These are phyloP conservation scores for Pinus tabuliformis DNA, from an alignment of 75 land plant genomes.

Conservation along the genomic window DNA sequence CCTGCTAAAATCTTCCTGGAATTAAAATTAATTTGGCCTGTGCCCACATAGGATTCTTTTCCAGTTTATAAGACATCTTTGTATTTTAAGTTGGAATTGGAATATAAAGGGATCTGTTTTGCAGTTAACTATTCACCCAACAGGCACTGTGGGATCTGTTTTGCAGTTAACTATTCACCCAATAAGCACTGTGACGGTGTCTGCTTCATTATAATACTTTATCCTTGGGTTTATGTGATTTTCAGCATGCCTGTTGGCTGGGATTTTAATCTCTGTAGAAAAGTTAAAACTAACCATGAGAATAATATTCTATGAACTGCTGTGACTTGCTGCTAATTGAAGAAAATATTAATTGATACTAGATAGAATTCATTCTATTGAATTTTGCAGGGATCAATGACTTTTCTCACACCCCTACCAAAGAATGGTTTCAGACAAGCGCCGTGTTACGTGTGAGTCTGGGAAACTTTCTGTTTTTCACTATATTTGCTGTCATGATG, in stretches of 20 bases:
- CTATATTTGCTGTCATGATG: slow-evolving; percentile 74
- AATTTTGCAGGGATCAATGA: slow-evolving; percentile 85
- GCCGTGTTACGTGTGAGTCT: slow-evolving; percentile 96
- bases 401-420: slow-evolving; percentile 76
- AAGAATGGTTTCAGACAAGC: slow-evolving; percentile 96
- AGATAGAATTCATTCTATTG: slow-evolving; percentile 1
- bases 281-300: too few species aligned
- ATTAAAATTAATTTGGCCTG: too few species aligned
- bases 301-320: too few species aligned
- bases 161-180: too few species aligned
- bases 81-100: not conserved
- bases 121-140: too few species aligned
- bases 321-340: not conserved
- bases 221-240: not conserved
- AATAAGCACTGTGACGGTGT: too few species aligned
- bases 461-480: slow-evolving; percentile 93
- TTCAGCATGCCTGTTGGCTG: not conserved
- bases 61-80: too few species aligned
- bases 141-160: too few species aligned
- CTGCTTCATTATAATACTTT: too few species aligned
- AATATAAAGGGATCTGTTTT: too few species aligned
- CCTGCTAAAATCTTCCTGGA: too few species aligned
- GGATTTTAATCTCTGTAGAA: not conserved
- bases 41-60: too few species aligned
- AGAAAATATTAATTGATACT: not conserved